phyloP scores from a whole-genome alignment of 2,329 filamentous ascomycete species.

The Myriosclerotinia curreyana region DNA sequence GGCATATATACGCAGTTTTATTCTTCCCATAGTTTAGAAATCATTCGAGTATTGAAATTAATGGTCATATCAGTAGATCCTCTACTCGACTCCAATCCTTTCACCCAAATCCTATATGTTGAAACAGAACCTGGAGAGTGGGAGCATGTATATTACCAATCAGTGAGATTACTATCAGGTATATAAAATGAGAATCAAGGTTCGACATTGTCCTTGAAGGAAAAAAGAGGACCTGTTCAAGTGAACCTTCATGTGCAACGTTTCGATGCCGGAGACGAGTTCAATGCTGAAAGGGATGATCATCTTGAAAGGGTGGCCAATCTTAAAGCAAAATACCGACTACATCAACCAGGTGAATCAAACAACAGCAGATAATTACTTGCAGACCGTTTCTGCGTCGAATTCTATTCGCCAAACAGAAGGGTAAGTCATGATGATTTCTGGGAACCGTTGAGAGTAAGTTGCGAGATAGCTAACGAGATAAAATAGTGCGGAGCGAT shows the following conservation, averaged over 20 bases:
- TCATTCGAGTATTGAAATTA: neutral
- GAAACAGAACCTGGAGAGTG: too few species aligned
- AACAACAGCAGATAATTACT: neutral
- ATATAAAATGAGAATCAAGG: too few species aligned
- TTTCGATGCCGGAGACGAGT: neutral
- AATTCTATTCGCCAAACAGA: neutral
- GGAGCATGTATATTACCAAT: neutral
- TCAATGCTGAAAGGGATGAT: neutral
- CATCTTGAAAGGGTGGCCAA: neutral
- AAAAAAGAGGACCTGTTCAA: accelerated
- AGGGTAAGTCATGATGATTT: neutral
- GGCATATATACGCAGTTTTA: too few species aligned
- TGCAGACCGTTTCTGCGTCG: neutral
- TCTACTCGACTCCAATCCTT: too few species aligned
- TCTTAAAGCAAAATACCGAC: neutral
- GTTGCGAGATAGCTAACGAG: neutral
- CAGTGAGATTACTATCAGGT: too few species aligned
- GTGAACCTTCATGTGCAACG: neutral
- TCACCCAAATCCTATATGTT: neutral
- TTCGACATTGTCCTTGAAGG: accelerated
- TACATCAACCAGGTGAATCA: neutral
- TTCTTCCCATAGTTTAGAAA: too few species aligned
- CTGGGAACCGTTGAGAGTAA: too few species aligned
- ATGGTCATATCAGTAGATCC: neutral
- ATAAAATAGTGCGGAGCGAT: neutral